Percentiles rank a stretch among this genome's conserved stretches.
phyloP scores from a whole-genome alignment of 805 yeast species.

The Yamadazyma paraphyllophila region DNA sequence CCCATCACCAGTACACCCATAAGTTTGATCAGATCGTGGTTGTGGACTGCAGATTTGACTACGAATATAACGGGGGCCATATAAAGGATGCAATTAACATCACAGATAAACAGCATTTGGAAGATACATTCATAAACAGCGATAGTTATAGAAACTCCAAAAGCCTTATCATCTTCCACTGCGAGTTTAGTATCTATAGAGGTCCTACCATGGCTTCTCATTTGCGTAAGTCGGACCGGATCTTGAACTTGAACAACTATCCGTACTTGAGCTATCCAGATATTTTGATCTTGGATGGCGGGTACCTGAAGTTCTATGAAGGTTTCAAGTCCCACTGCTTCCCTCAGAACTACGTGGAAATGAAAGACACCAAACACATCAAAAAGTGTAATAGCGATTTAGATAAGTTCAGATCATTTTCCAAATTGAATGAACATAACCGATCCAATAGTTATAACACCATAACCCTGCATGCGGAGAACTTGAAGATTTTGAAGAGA shows the following conservation, averaged over 20 bases:
- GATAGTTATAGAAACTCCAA: background rate
- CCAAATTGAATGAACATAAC: conserved; percentile 35
- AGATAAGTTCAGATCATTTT: conserved; percentile 44
- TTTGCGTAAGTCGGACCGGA: conserved; percentile 79
- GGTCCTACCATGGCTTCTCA: conserved; percentile 94
- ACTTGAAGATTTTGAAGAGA: conserved; percentile 31
- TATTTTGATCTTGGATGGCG: conserved; percentile 84
- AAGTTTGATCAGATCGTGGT: conserved; percentile 57
- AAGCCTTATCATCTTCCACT: conserved; percentile 74
- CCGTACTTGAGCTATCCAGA: conserved; percentile 88
- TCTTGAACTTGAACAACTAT: conserved; percentile 66
- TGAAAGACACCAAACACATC: conserved; percentile 52
- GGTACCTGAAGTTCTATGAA: conserved; percentile 77
- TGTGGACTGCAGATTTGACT: conserved; percentile 88
- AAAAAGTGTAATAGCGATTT: conserved; percentile 45
- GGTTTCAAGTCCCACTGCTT: conserved; percentile 55
- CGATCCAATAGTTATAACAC: conserved; percentile 31
- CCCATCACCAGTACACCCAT: conserved; percentile 50
- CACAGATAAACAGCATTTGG: conserved; percentile 67
- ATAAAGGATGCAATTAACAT: conserved; percentile 79
- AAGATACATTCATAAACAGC: conserved; percentile 46
- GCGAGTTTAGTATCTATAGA: conserved; percentile 89
- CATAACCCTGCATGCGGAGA: conserved; percentile 25
- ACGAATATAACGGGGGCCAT: conserved; percentile 93
- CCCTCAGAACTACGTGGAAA: conserved; percentile 80